Conservation (phyloP, 495 filamentous ascomycete genomes). For the Cenococcum geophilum region DNA sequence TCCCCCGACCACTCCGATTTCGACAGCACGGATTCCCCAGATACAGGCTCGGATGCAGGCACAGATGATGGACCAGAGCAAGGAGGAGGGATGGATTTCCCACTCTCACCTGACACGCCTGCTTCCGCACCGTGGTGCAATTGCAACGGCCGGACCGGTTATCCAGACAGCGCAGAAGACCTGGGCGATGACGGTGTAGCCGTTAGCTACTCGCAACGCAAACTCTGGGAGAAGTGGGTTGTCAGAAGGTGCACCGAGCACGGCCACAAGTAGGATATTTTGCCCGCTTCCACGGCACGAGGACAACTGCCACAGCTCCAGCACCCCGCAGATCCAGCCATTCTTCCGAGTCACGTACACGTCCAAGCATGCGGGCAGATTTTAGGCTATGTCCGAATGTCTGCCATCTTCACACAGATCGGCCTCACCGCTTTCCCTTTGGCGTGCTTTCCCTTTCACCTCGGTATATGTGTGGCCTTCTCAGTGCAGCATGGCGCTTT, state of each 20-base stretch:
- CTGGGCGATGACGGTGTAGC: constrained; percentile 53
- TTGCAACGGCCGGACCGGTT: constrained; percentile 36
- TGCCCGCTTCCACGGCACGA: not conserved
- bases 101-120: constrained; percentile 42
- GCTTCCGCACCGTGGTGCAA: constrained; percentile 46
- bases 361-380: too few species aligned
- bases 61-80: constrained; percentile 33
- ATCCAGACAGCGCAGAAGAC: constrained; percentile 41
- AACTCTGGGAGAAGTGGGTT: constrained; percentile 62
- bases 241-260: constrained; percentile 36
- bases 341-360: not conserved
- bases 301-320: not conserved
- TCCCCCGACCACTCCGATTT: constrained; percentile 11
- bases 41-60: constrained; percentile 26
- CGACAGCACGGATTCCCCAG: constrained; percentile 21
- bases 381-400: too few species aligned
- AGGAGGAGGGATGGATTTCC: constrained; percentile 39
- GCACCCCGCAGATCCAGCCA: not conserved
- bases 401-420: too few species aligned
- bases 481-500: too few species aligned
- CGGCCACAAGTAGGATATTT: constrained; percentile 15
- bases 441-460: too few species aligned
- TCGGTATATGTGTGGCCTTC: too few species aligned
- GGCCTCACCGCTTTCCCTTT: too few species aligned
- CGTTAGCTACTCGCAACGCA: constrained; percentile 49